Percentiles rank a stretch among this genome's conserved stretches.
phyloP scores from a whole-genome alignment of 1,284 basidiomycete species.

The Bjerkandera adusta region DNA sequence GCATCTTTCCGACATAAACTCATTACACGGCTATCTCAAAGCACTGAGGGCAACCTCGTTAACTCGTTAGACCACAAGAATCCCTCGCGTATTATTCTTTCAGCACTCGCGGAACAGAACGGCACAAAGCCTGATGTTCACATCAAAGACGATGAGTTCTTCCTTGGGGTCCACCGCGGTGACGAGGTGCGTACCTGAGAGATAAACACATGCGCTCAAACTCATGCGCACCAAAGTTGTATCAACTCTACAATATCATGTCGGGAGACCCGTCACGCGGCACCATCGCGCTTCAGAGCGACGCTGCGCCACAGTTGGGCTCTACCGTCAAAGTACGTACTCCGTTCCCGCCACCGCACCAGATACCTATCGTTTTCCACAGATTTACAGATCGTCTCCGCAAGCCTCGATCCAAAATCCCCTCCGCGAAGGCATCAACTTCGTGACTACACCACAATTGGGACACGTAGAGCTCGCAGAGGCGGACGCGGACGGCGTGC shows the following conservation, averaged over 20 bases:
- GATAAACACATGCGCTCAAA: neutral
- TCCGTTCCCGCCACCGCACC: constrained; percentile 4
- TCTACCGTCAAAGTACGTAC: constrained; percentile 57
- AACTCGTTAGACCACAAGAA: constrained; percentile 61
- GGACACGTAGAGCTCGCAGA: constrained; percentile 8
- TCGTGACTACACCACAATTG: constrained; percentile 19
- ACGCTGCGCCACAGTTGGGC: constrained; percentile 55
- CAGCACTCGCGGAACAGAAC: constrained; percentile 47
- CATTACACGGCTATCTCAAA: constrained; percentile 26
- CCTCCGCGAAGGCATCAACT: constrained; percentile 4
- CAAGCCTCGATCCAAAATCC: too few species aligned
- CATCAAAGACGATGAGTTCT: constrained; percentile 71
- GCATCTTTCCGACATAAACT: neutral
- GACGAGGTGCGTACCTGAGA: constrained; percentile 26
- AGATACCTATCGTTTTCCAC: constrained; percentile 12
- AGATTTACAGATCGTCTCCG: constrained; percentile 12
- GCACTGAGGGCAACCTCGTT: constrained; percentile 80
- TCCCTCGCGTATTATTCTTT: constrained; percentile 68
- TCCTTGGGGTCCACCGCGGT: constrained; percentile 46
- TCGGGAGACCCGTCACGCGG: constrained; percentile 83
- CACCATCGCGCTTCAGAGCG: constrained; percentile 66
- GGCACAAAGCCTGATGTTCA: constrained; percentile 16
- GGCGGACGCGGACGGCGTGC: constrained; percentile 12
- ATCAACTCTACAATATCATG: constrained; percentile 56
- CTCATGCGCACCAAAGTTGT: constrained; percentile 30